phyloP scores from a whole-genome alignment of 2,329 filamentous ascomycete species.

The Clarireedia paspali region DNA sequence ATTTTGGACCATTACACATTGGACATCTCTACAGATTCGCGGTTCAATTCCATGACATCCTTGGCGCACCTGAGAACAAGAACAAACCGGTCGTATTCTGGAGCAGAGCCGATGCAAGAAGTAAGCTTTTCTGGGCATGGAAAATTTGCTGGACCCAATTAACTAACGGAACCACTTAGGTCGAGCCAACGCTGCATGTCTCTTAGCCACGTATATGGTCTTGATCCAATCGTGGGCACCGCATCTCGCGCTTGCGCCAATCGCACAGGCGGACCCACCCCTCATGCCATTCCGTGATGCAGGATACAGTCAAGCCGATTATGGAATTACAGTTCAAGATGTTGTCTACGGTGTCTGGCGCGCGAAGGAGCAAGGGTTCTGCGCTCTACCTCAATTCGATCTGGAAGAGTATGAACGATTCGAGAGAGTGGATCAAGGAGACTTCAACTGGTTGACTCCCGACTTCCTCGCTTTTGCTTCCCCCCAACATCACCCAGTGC shows the following conservation, averaged over 20 bases:
- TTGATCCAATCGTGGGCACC: conserved; percentile 96
- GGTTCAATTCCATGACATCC: conserved; percentile 88
- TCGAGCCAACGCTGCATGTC: conserved; percentile 86
- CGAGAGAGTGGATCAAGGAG: conserved; percentile 93
- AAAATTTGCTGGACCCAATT: neutral
- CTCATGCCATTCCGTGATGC: conserved; percentile 99
- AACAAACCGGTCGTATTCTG: conserved; percentile 90
- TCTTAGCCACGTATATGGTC: conserved; percentile 98
- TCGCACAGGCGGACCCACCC: conserved; percentile 92
- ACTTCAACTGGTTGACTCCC: conserved; percentile 99
- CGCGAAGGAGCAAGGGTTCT: conserved; percentile 91
- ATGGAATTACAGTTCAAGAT: conserved; percentile 90
- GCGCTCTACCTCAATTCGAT: conserved; percentile 87
- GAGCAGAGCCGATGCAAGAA: conserved; percentile 85
- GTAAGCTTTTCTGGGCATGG: conserved; percentile 43
- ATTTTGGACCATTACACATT: conserved; percentile 96
- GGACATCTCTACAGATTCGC: conserved; percentile 96
- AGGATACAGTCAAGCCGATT: conserved; percentile 97
- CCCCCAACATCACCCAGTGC: conserved; percentile 73
- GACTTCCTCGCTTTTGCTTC: conserved; percentile 95
- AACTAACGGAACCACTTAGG: conserved; percentile 41
- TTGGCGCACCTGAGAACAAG: conserved; percentile 86
- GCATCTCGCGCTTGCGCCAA: conserved; percentile 87
- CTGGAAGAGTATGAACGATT: conserved; percentile 95
- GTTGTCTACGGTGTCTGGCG: conserved; percentile 98